These are phyloP conservation scores for Nidularia pulvinata DNA, from an alignment of 768 basidiomycete species.

Conservation along the genomic window DNA sequence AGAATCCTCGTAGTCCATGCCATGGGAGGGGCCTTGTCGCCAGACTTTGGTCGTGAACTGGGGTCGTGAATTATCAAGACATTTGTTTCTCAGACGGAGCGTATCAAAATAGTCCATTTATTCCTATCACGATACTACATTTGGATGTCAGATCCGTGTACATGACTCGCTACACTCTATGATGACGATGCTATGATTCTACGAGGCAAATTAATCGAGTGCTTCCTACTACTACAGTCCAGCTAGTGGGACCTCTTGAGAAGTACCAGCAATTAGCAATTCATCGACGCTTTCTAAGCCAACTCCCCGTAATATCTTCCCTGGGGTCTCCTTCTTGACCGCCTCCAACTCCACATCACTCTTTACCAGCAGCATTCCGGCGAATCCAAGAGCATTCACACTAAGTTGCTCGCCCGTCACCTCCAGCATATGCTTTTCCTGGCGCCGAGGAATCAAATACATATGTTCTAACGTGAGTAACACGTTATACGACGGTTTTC, in stretches of 20 bases:
- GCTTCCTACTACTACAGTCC: not conserved
- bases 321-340: constrained; percentile 62
- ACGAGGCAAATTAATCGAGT: not conserved
- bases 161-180: no score
- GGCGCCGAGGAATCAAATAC: constrained; percentile 79
- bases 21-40: no score
- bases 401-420: constrained; percentile 59
- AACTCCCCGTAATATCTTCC: constrained; percentile 63
- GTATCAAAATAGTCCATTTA: no score
- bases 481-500: constrained; percentile 81
- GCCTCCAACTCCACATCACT: constrained; percentile 74
- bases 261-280: constrained; percentile 51
- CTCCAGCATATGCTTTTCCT: constrained; percentile 54
- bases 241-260: constrained; percentile 9
- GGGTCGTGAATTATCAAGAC: no score
- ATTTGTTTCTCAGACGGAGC: no score
- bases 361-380: constrained; percentile 88
- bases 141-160: no score
- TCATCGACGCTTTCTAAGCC: constrained; percentile 71
- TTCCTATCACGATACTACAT: no score
- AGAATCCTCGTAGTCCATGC: no score
- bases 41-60: no score
- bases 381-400: constrained; percentile 88
- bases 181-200: no score
- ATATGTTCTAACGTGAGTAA: constrained; percentile 83